These are phyloP conservation scores for Pleurotus eryngii DNA, from an alignment of 768 basidiomycete species.

Conservation along the genomic window DNA sequence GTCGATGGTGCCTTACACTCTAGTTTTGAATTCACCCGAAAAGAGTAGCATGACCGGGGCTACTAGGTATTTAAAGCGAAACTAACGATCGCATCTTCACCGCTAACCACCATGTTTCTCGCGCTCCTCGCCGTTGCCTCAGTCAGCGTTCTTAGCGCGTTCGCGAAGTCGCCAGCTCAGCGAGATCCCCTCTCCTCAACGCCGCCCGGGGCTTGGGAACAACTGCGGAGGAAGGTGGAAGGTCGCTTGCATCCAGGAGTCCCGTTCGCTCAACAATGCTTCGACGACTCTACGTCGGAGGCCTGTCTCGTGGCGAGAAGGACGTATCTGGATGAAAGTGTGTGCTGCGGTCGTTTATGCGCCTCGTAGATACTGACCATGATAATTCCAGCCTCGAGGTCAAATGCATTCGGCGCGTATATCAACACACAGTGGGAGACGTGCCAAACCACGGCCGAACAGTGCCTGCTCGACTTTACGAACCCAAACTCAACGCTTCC, in stretches of 20 bases:
- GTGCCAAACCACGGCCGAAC: constrained; percentile 42
- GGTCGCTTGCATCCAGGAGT: constrained; percentile 8
- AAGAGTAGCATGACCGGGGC: no score
- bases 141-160: neutral
- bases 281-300: constrained; percentile 9
- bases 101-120: neutral
- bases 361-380: neutral
- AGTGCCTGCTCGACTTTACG: constrained; percentile 44
- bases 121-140: neutral
- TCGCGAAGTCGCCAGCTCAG: neutral
- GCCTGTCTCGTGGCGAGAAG: constrained; percentile 9
- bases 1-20: no score
- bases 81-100: no score
- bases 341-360: neutral
- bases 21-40: no score
- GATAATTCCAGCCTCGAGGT: constrained; percentile 14
- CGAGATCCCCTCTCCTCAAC: neutral
- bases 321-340: constrained; percentile 8
- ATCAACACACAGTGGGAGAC: constrained; percentile 51
- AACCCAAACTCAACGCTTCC: constrained; percentile 28
- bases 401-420: constrained; percentile 23
- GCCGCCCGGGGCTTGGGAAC: neutral
- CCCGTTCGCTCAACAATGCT: constrained; percentile 14
- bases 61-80: no score
- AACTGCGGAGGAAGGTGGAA: neutral